phyloP scores from a whole-genome alignment of 352 stramenopile species.

The Globisporangium paddicum region DNA sequence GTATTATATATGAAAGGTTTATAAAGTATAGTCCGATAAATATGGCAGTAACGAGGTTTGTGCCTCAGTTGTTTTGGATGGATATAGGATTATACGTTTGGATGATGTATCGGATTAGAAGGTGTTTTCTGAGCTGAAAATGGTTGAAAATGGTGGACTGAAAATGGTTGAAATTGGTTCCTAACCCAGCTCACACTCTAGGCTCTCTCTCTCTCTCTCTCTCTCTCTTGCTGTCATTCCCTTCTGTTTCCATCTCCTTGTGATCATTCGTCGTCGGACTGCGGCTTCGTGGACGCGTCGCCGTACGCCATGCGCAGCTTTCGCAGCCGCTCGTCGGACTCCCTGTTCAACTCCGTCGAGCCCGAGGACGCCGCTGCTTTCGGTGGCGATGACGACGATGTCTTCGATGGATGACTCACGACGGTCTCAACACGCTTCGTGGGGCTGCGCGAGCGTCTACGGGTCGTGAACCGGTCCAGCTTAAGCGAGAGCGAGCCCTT shows the following conservation, averaged over 20 bases:
- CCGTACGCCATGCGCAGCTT: slow-evolving; percentile 78
- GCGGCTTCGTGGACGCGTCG: slow-evolving; percentile 51
- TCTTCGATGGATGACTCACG: slow-evolving; percentile 28
- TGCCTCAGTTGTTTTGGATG: no score
- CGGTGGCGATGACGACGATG: background rate
- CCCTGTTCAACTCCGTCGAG: slow-evolving; percentile 18
- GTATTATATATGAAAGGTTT: no score
- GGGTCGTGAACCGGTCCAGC: slow-evolving; percentile 82
- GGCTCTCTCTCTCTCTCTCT: background rate
- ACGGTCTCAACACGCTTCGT: slow-evolving; percentile 49
- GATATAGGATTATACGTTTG: no score
- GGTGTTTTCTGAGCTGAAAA: no score
- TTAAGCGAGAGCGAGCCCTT: slow-evolving; percentile 92
- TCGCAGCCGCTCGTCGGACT: slow-evolving; percentile 58
- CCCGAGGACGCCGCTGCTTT: background rate
- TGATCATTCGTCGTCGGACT: slow-evolving; percentile 15
- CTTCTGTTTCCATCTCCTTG: background rate
- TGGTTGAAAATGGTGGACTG: background rate
- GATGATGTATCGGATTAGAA: no score
- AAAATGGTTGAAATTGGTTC: background rate
- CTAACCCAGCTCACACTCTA: background rate
- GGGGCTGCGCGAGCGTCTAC: slow-evolving; percentile 63
- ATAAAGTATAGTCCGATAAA: no score
- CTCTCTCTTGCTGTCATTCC: background rate
- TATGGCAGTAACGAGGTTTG: no score